These are phyloP conservation scores for Psilocybe azurescens DNA, from an alignment of 768 basidiomycete species.

Conservation along the genomic window DNA sequence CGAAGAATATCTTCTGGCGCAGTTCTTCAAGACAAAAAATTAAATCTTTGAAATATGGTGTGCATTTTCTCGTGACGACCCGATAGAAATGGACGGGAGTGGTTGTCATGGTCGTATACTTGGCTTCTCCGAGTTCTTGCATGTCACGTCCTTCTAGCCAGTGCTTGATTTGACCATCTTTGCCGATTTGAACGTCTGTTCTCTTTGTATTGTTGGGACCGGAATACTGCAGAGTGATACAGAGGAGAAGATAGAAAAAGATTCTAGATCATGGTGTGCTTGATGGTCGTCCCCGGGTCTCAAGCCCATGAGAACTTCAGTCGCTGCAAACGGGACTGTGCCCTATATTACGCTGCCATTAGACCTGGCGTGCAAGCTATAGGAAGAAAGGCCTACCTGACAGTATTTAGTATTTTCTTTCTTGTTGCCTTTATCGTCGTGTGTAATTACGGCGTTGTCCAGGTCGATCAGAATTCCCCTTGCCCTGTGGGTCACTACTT, in stretches of 20 bases:
- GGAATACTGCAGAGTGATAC: not conserved
- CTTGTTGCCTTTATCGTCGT: not conserved
- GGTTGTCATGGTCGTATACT: not conserved
- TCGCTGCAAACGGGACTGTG: constrained; percentile 1
- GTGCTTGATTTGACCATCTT: not conserved
- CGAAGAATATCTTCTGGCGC: not conserved
- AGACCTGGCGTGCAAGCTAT: too few species aligned
- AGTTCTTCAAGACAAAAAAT: not conserved
- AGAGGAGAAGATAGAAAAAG: constrained; percentile 1
- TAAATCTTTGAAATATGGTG: not conserved
- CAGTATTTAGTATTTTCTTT: not conserved
- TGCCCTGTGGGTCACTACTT: too few species aligned
- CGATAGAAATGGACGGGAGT: not conserved
- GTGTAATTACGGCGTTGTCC: not conserved
- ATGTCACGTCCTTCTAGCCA: not conserved
- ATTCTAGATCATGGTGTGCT: not conserved
- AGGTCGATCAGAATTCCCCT: not conserved
- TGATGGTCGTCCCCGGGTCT: not conserved
- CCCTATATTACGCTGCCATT: not conserved
- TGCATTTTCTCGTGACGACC: not conserved
- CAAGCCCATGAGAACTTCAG: not conserved
- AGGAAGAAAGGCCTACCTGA: too few species aligned
- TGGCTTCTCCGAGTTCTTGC: not conserved
- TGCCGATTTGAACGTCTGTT: not conserved
- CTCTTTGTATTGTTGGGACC: not conserved